Base-by-base conservation (phyloP, 352 stramenopile genomes). In the Phytophthora sp. region DNA sequence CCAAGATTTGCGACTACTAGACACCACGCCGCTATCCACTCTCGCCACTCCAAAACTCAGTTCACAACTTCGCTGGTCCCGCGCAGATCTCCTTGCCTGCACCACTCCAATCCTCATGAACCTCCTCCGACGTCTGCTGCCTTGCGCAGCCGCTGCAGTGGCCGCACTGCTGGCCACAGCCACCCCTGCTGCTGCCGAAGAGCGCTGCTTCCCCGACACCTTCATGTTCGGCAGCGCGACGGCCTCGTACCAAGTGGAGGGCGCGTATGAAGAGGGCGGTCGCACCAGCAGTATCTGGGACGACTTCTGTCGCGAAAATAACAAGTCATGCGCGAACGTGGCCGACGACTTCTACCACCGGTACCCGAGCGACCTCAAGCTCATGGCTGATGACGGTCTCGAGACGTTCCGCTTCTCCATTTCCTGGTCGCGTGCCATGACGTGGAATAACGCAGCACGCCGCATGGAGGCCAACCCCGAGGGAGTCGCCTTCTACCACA, bases 301-400 rank as follows among this genome's bases (percentile, higher is more conserved):
- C n/a, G n/a, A n/a, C n/a, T n/a, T n/a, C n/a, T n/a, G n/a, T n/a
- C n/a, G n/a, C n/a, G n/a, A n/a, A n/a, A n/a, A n/a, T n/a, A n/a
- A n/a, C n/a, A n/a, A n/a, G n/a, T n/a, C n/a, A n/a, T n/a, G n/a
- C n/a, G n/a, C n/a, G n/a, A n/a, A n/a, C n/a, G n/a, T n/a, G n/a
- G n/a, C n/a, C n/a, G n/a, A n/a, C n/a, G 94, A 98, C 75, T 94
- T 98, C 58, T 94, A 96, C 57, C 80, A 98, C 70, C 75, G 77
- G 26, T 97, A 89, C 67, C 54, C 87, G 31, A 58, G 93, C 32
- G 96, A 99, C 69, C 82, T 98, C 17, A 46, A 86, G n/a, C n/a
- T n/a, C n/a, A n/a, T n/a, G n/a, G n/a, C n/a, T n/a, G n/a, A n/a
- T n/a, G n/a, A n/a, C n/a, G n/a, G n/a, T n/a, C n/a, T n/a, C n/a